Evolutionary conservation across 202 grass and related monocot genomes (phyloP).

Genomic region (Zizania palustris): DNA sequence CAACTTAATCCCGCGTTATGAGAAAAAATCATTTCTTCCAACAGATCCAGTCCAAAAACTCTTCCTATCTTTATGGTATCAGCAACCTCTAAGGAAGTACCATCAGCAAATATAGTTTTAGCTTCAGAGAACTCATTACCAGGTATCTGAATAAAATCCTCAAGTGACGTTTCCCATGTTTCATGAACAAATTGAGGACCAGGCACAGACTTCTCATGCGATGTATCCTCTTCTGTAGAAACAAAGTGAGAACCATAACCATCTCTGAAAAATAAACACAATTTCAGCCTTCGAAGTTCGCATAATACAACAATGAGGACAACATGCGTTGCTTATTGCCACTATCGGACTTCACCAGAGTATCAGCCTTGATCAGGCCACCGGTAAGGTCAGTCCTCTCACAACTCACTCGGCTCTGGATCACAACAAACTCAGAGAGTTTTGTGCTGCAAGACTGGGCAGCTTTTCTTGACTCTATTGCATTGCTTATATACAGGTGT

Average conservation of each 20-base stretch:
- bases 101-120: conserved; percentile 9
- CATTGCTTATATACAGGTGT: no score
- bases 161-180: background rate
- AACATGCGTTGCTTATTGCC: conserved; percentile 22
- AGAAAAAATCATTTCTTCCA: conserved; percentile 3
- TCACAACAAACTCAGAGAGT: no score
- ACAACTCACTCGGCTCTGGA: no score
- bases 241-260: background rate
- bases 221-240: background rate
- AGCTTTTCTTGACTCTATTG: no score
- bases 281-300: conserved; percentile 16
- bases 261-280: conserved; percentile 11
- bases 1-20: background rate
- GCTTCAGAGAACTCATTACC: conserved; percentile 1
- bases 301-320: conserved; percentile 17
- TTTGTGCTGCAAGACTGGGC: no score
- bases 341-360: no score
- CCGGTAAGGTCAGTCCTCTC: no score
- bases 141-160: background rate
- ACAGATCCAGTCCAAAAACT: background rate
- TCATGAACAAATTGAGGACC: background rate
- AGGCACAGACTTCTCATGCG: background rate
- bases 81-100: background rate
- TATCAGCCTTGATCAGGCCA: no score
- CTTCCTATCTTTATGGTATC: background rate